Evolutionary conservation across 2,329 filamentous ascomycete species (phyloP).

Genomic region (Hypocreales sp.): DNA sequence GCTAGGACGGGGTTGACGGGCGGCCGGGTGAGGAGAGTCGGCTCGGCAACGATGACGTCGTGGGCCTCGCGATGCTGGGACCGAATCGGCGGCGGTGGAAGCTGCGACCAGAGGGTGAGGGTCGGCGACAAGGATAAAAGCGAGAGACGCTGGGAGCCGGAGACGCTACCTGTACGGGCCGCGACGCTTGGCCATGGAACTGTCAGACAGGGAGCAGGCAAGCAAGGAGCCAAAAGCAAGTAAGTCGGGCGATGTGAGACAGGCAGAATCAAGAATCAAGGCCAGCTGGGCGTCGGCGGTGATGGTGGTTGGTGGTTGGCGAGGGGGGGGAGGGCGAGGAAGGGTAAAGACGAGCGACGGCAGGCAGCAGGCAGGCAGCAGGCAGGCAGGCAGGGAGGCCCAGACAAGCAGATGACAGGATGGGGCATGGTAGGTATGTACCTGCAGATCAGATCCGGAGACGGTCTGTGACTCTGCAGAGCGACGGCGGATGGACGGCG

Average conservation of each 20-base stretch:
- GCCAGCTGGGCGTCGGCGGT: too few relatives aligned
- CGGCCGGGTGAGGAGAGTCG: background rate
- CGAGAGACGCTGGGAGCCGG: conserved; percentile 1
- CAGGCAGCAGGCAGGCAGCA: background rate
- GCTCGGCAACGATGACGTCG: conserved; percentile 9
- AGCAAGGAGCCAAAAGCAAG: too few relatives aligned
- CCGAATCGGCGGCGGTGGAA: conserved; percentile 5
- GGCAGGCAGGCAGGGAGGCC: background rate
- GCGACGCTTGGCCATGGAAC: too few relatives aligned
- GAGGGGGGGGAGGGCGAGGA: background rate
- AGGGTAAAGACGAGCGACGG: background rate
- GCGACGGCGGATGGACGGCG: background rate
- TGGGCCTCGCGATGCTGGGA: conserved; percentile 5
- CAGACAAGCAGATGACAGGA: background rate
- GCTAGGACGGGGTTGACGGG: conserved; percentile 2
- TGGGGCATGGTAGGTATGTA: conserved; percentile 5
- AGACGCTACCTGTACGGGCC: conserved; percentile 1
- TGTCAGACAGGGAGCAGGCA: too few relatives aligned
- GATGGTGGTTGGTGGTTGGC: background rate
- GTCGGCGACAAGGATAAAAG: conserved; percentile 6
- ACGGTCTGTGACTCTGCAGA: conserved; percentile 2
- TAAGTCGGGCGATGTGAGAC: too few relatives aligned
- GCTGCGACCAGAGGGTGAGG: conserved; percentile 2
- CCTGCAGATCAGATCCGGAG: conserved; percentile 10
- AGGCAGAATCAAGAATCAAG: too few relatives aligned